Conservation (phyloP, 352 stramenopile genomes). For the Pythium diclinum region DNA sequence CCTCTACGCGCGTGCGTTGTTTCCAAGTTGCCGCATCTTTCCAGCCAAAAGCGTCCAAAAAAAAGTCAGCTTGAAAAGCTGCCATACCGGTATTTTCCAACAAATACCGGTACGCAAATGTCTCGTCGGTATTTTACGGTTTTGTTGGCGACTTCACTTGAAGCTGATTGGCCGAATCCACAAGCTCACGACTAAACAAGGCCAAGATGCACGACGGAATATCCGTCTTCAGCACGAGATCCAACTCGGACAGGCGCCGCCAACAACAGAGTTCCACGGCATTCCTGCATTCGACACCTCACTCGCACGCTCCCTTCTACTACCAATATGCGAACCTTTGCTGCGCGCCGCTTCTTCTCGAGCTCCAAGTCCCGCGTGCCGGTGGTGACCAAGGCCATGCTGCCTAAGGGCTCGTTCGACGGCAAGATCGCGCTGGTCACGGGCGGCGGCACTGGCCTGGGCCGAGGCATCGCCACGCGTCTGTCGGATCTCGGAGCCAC, state of each 20-base stretch:
- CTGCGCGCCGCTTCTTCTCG: slow-evolving; percentile 18
- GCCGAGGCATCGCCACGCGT: slow-evolving; percentile 93
- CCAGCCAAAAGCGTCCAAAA: slow-evolving; percentile 10
- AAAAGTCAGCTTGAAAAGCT: slow-evolving; percentile 24
- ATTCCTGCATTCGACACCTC: not conserved
- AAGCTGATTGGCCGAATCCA: slow-evolving; percentile 29
- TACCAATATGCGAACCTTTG: slow-evolving; percentile 11
- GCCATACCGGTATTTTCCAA: not conserved
- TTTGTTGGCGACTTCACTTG: slow-evolving; percentile 13
- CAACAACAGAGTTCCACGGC: not conserved
- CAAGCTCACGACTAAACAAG: slow-evolving; percentile 2
- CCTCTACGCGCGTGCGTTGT: not conserved
- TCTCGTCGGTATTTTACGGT: too few species aligned
- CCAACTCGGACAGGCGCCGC: not conserved
- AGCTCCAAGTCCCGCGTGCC: slow-evolving; percentile 22
- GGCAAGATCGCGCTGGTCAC: slow-evolving; percentile 92
- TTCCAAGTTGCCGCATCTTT: slow-evolving; percentile 1
- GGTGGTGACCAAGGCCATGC: slow-evolving; percentile 56
- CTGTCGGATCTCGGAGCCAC: slow-evolving; percentile 91
- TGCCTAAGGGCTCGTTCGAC: slow-evolving; percentile 60
- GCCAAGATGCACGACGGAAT: slow-evolving; percentile 16
- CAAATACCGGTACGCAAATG: slow-evolving; percentile 12
- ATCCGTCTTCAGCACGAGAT: not conserved
- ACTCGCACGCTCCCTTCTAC: not conserved
- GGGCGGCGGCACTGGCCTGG: slow-evolving; percentile 93